A percentile compares a stretch with the other conserved stretches of the same genome.
These are phyloP conservation scores for Artemisia annua DNA, from an alignment of 129 eudicot genomes.

Conservation along the genomic window DNA sequence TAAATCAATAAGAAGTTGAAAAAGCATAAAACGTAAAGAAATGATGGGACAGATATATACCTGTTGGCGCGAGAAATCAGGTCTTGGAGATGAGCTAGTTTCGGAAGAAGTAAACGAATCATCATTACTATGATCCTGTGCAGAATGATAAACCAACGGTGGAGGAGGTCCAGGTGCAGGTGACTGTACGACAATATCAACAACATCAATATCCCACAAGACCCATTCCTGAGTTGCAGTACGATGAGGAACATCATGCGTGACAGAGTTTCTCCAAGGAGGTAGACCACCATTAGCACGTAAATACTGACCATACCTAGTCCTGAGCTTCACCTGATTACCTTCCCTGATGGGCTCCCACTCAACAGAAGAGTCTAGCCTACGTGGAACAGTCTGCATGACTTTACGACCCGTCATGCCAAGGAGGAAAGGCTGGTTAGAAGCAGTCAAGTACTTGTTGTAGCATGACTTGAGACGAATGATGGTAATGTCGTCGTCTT, in stretches of 20 bases:
- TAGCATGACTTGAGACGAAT: conserved; percentile 70
- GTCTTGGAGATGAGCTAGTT: no score
- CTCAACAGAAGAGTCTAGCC: conserved; percentile 64
- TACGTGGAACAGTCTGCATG: conserved; percentile 54
- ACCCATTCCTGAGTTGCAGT: conserved; percentile 66
- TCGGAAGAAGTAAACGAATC: conserved; percentile 27
- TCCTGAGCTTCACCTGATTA: conserved; percentile 51
- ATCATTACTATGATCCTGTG: conserved; percentile 22
- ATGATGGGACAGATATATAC: no score
- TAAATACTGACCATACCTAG: conserved; percentile 58
- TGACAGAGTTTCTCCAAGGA: conserved; percentile 76
- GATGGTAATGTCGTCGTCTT: conserved; percentile 32
- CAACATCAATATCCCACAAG: conserved; percentile 63
- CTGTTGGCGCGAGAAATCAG: no score
- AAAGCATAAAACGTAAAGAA: no score
- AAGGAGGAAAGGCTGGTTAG: conserved; percentile 62
- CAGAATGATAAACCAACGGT: conserved; percentile 17
- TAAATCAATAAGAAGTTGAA: no score
- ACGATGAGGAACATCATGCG: conserved; percentile 70
- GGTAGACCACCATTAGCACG: conserved; percentile 71
- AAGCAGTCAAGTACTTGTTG: conserved; percentile 71
- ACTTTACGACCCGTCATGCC: conserved; percentile 86
- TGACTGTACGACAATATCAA: conserved; percentile 48
- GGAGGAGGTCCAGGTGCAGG: conserved; percentile 44
- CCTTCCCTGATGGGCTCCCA: conserved; percentile 73